Conservation (phyloP, 805 yeast genomes). For the Sugiyamaella marilandica region DNA sequence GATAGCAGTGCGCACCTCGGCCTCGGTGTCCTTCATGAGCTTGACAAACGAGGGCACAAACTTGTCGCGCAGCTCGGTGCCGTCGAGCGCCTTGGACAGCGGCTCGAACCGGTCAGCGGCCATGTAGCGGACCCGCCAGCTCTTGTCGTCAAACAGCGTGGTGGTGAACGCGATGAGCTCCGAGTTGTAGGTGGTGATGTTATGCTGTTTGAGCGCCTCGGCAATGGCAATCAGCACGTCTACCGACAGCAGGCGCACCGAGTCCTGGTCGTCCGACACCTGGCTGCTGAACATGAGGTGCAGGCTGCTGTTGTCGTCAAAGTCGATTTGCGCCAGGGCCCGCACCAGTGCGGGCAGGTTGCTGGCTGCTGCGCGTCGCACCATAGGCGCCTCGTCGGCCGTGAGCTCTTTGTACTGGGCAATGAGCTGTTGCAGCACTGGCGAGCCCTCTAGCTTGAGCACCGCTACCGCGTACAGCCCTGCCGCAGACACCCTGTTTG, state of each 20-base stretch:
- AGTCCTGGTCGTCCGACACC: slow-evolving; percentile 85
- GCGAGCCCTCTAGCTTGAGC: slow-evolving; percentile 29
- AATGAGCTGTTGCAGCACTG: slow-evolving; percentile 53
- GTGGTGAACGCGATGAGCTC: slow-evolving; percentile 45
- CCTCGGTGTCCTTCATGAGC: slow-evolving; percentile 87
- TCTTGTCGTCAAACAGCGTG: slow-evolving; percentile 75
- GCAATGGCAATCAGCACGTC: slow-evolving; percentile 83
- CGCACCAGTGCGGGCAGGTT: slow-evolving; percentile 72
- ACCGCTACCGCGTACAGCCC: slow-evolving; percentile 72
- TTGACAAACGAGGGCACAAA: slow-evolving; percentile 67
- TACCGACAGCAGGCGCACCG: slow-evolving; percentile 84
- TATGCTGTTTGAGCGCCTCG: slow-evolving; percentile 26
- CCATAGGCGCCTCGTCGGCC: slow-evolving; percentile 96
- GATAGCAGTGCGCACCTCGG: slow-evolving; percentile 93
- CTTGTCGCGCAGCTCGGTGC: slow-evolving; percentile 48
- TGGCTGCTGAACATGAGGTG: slow-evolving; percentile 77
- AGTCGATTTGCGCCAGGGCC: slow-evolving; percentile 38
- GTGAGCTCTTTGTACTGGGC: slow-evolving; percentile 64
- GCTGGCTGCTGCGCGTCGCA: slow-evolving; percentile 88
- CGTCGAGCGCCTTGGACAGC: slow-evolving; percentile 61
- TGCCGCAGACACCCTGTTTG: slow-evolving; percentile 84
- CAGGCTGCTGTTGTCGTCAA: slow-evolving; percentile 49
- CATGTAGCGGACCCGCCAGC: slow-evolving; percentile 98
- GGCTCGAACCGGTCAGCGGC: slow-evolving; percentile 89
- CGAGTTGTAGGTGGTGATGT: slow-evolving; percentile 21